phyloP scores from a whole-genome alignment of 257 asterid genomes.

The Eucommia ulmoides region DNA sequence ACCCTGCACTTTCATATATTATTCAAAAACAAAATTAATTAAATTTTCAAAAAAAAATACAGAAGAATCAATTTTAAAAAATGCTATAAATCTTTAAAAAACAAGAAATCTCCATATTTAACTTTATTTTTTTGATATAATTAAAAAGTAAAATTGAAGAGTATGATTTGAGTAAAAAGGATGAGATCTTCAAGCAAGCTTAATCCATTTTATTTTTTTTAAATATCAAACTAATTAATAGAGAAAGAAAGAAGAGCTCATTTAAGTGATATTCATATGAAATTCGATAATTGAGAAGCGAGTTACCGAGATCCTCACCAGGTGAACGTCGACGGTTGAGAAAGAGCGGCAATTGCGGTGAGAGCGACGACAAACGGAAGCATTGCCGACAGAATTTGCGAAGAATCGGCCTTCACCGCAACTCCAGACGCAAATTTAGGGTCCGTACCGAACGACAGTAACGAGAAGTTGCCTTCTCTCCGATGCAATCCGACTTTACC shows the following conservation, averaged over 20 bases:
- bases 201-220: too few relatives aligned
- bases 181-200: too few relatives aligned
- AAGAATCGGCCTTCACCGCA: conserved; percentile 39
- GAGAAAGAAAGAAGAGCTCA: neutral
- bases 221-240: neutral
- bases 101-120: too few relatives aligned
- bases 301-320: too few relatives aligned
- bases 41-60: conserved; percentile 11
- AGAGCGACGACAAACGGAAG: conserved; percentile 86
- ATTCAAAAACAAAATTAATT: conserved; percentile 27
- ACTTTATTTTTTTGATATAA: neutral
- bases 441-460: conserved; percentile 60
- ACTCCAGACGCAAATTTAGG: conserved; percentile 20
- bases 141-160: neutral
- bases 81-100: too few relatives aligned
- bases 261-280: too few relatives aligned
- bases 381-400: conserved; percentile 63
- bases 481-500: conserved; percentile 83
- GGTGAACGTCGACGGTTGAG: conserved; percentile 83
- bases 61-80: conserved; percentile 1
- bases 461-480: conserved; percentile 65
- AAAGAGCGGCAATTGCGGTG: conserved; percentile 83
- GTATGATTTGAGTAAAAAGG: too few relatives aligned
- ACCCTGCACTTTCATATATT: conserved; percentile 91
- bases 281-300: too few relatives aligned